Evolutionary conservation across 2,329 filamentous ascomycete species (phyloP).

Genomic region (Cladosporium cucumerinum): DNA sequence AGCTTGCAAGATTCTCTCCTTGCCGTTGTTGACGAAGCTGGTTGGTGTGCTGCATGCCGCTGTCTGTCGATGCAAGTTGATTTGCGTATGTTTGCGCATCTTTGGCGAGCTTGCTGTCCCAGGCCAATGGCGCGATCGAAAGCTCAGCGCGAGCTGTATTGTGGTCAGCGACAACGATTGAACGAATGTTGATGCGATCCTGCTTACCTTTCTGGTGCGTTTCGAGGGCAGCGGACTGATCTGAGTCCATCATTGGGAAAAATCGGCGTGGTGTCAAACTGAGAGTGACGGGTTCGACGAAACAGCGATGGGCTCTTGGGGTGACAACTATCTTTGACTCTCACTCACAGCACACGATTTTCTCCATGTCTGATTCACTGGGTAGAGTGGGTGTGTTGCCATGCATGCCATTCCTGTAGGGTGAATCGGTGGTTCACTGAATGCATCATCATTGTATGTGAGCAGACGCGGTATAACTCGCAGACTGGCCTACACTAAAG

Average conservation of each 20-base stretch:
- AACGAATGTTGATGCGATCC: background rate
- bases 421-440: background rate
- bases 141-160: conserved; percentile 8
- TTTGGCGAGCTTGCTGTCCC: background rate
- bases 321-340: background rate
- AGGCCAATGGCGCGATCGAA: background rate
- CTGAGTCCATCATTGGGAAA: background rate
- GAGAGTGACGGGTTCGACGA: background rate
- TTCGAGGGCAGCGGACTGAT: background rate
- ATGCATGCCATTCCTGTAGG: background rate
- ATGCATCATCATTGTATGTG: background rate
- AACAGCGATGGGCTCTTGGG: background rate
- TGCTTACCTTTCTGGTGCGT: background rate
- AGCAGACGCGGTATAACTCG: background rate
- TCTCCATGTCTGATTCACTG: background rate
- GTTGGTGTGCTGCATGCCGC: background rate
- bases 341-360: background rate
- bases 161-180: background rate
- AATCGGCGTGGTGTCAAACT: too few relatives aligned
- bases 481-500: background rate
- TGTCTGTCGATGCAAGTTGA: background rate
- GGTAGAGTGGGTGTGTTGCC: background rate
- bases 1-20: conserved; percentile 9
- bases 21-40: background rate
- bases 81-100: conserved; percentile 1